Conservation (phyloP, 2,329 filamentous ascomycete genomes). For the Epichloe uncinata region DNA sequence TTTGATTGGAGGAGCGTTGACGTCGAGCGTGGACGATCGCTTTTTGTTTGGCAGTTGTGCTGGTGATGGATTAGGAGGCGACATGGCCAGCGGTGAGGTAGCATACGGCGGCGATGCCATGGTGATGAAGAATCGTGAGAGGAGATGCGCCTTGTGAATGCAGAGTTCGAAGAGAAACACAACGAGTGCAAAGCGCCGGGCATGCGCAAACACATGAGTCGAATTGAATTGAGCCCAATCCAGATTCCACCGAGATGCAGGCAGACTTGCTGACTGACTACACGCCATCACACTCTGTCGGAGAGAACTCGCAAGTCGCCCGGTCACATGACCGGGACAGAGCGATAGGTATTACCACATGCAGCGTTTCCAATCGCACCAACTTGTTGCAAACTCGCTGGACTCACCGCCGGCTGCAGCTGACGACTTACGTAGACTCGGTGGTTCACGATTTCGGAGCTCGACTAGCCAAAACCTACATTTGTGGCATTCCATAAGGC, state of each 20-base stretch:
- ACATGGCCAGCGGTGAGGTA: constrained; percentile 38
- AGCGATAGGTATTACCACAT: neutral
- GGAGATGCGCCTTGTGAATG: neutral
- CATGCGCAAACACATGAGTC: neutral
- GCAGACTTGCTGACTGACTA: neutral
- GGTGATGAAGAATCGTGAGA: neutral
- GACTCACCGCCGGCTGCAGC: too few relatives aligned
- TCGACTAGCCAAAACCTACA: neutral
- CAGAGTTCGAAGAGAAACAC: neutral
- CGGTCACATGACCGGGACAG: constrained; percentile 1
- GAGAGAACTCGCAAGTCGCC: neutral
- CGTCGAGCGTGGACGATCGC: constrained; percentile 41
- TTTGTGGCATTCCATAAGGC: neutral
- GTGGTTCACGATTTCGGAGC: neutral
- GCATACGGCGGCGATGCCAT: constrained; percentile 45
- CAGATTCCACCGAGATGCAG: neutral
- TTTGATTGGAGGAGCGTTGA: constrained; percentile 40
- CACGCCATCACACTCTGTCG: neutral
- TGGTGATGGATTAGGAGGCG: constrained; percentile 39
- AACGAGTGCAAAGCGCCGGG: neutral
- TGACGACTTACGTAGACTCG: too few relatives aligned
- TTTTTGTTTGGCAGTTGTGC: constrained; percentile 44
- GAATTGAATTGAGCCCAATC: neutral
- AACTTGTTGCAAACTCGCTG: too few relatives aligned
- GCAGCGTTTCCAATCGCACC: too few relatives aligned